Evolutionary conservation across 352 stramenopile species (phyloP), one percentile per base, ranked within the genome.

Genomic region (Phytophthora cactorum): DNA sequence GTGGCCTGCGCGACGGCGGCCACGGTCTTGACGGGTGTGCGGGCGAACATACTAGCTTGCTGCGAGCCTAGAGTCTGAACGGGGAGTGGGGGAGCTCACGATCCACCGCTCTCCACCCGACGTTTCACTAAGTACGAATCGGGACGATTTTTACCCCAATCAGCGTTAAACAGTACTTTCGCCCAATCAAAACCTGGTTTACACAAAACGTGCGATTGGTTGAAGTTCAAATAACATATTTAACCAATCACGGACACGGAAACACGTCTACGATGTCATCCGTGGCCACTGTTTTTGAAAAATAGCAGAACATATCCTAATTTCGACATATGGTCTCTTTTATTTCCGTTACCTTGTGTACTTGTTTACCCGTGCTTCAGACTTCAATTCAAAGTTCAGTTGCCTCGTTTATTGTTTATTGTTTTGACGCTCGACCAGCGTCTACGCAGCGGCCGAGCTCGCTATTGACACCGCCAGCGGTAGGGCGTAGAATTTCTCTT

Each of bases 31-130:
- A 86, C 77, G 63, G 82, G 77, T 10, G 81, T 74, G 55, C 79
- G 75, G 32, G 74, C 72, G 66, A 92, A 83, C 84, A 92, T 92
- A 9, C n/a, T 75, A 52, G 32, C 46, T 57, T 52, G 54, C 41
- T 31, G 36, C n/a, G 43, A 34, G 54, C 38, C 59, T 58, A 28
- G 51, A 63, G 59, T 59, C 63, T 50, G 52, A 73, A 65, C 66
- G 50, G 31, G 25, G 53, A 59, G 51, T 66, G 63, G 46, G 57
- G 62, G 58, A 61, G 53, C 51, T 57, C 29, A 50, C 51, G 41
- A 63, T 63, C 47, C 52, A 31, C 25, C 15, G 31, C 44, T 59
- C 57, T 59, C 69, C 69, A 74, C 69, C 69, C n/a, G 54, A 74
- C 58, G 54, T 74, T 71, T 28, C 22, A 27, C 28, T 73, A 73